Percentiles rank a stretch among this genome's conserved stretches.
Evolutionary conservation across 176 grass and related monocot species (phyloP).

Genomic region (Oryza meyeriana): DNA sequence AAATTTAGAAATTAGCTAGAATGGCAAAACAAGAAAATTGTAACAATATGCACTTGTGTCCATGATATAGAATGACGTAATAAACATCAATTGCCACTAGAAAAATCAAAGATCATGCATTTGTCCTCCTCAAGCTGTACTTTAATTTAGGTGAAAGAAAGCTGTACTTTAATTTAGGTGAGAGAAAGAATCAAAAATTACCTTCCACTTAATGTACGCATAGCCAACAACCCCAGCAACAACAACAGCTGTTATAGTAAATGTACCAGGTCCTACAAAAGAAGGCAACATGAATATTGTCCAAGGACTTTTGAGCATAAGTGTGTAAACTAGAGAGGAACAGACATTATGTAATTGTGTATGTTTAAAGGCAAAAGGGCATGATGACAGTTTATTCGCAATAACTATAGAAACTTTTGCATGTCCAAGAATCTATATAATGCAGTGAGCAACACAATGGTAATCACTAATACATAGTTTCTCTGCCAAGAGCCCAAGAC

Average conservation of each 20-base stretch:
- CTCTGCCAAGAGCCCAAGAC: background rate
- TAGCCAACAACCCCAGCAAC: slow-evolving; percentile 68
- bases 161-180: background rate
- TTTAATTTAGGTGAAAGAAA: background rate
- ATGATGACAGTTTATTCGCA: background rate
- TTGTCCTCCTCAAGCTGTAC: background rate
- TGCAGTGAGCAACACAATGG: background rate
- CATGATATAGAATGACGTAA: background rate
- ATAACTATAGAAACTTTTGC: background rate
- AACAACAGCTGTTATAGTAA: slow-evolving; percentile 40
- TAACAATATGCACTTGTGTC: background rate
- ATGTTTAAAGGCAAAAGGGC: background rate
- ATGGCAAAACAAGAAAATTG: background rate
- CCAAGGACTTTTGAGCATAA: background rate
- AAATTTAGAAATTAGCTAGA: slow-evolving; percentile 4
- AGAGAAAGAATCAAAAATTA: slow-evolving; percentile 25
- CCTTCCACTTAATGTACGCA: slow-evolving; percentile 77
- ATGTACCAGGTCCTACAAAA: slow-evolving; percentile 28
- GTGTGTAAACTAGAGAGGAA: background rate
- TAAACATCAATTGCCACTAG: background rate
- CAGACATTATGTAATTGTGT: background rate
- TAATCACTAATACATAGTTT: background rate
- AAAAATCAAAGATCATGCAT: background rate
- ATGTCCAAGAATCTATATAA: background rate
- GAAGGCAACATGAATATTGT: background rate